These are phyloP conservation scores for Candolleomyces aberdarensis DNA, from an alignment of 768 basidiomycete species.

Conservation along the genomic window DNA sequence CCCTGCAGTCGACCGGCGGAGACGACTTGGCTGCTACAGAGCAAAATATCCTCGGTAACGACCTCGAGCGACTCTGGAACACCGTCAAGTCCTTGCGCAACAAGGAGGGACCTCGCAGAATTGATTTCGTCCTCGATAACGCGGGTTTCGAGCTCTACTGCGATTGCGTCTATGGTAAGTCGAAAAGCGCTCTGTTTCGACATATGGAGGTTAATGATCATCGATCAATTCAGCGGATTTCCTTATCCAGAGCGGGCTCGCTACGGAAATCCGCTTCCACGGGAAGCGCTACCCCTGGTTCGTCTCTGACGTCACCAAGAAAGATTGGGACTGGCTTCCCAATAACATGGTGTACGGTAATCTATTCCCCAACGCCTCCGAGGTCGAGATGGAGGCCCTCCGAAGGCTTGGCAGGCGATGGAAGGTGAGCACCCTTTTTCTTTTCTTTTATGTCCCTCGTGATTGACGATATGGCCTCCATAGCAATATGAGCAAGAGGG, in stretches of 20 bases:
- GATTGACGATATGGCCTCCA: constrained; percentile 3
- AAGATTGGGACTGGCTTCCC: constrained; percentile 92
- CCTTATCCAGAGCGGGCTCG: constrained; percentile 86
- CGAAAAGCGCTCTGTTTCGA: background rate
- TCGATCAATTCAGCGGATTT: constrained; percentile 68
- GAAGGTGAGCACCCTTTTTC: constrained; percentile 57
- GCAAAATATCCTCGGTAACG: constrained; percentile 93
- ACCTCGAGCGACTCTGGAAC: constrained; percentile 70
- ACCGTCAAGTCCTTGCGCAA: constrained; percentile 65
- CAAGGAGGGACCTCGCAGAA: constrained; percentile 61
- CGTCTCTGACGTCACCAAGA: constrained; percentile 87
- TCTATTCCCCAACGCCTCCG: constrained; percentile 81
- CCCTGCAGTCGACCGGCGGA: constrained; percentile 95
- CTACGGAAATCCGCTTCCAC: constrained; percentile 85
- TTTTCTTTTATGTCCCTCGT: background rate
- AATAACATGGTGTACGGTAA: constrained; percentile 91
- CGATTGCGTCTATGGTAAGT: constrained; percentile 79
- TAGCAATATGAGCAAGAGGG: constrained; percentile 91
- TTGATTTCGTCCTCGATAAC: constrained; percentile 84
- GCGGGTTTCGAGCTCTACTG: constrained; percentile 89
- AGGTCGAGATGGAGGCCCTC: constrained; percentile 78
- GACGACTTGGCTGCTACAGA: constrained; percentile 93
- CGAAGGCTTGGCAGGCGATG: constrained; percentile 78
- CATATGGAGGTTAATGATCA: constrained; percentile 2
- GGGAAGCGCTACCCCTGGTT: constrained; percentile 97